phyloP scores from a whole-genome alignment of 306 rosid genomes.

The Herpetospermum pedunculosum region DNA sequence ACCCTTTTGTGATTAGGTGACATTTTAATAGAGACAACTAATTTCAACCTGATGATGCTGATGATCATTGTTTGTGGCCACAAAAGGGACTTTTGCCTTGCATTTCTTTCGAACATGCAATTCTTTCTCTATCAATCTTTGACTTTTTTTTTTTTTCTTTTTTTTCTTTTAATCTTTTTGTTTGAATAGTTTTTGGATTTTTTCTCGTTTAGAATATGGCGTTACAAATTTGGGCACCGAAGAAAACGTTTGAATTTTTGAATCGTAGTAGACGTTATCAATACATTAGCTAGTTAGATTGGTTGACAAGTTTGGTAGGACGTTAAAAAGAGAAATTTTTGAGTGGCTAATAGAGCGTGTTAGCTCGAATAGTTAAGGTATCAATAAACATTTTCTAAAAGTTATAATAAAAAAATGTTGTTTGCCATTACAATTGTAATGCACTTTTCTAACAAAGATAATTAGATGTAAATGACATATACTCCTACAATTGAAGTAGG shows the following conservation, averaged over 20 bases:
- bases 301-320: background rate
- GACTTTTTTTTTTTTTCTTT: background rate
- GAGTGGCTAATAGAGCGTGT: background rate
- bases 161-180: background rate
- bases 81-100: no score
- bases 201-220: background rate
- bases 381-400: no score
- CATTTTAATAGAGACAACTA: background rate
- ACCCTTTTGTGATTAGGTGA: background rate
- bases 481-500: no score
- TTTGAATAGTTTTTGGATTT: background rate
- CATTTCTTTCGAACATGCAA: no score
- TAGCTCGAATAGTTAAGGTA: no score
- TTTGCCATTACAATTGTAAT: no score
- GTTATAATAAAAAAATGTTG: no score
- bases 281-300: background rate
- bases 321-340: background rate
- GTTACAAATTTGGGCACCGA: background rate
- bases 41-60: background rate
- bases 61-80: background rate
- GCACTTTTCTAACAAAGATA: no score
- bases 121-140: background rate
- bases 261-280: background rate
- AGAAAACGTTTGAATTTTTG: background rate
- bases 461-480: no score